Base-by-base conservation (phyloP, 139 green algal genomes). In the Tetratostichococcus sp. region DNA sequence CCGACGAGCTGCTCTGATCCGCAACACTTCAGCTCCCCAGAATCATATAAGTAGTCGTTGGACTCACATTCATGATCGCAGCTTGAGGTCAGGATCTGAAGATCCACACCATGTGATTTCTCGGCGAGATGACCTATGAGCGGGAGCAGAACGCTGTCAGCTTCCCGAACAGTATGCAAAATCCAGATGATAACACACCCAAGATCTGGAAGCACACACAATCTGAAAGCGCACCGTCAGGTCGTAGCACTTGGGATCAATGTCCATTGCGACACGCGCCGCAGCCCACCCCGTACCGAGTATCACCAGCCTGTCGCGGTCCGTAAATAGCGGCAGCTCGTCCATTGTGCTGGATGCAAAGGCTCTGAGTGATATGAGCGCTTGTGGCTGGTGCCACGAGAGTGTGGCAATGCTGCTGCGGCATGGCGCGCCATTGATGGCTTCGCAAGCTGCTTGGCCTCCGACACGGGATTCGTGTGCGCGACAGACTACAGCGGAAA, bases 271-370 rank as follows among this genome's bases (percentile, higher is more conserved):
- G 35, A 97, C 66, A 0, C 91, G 77, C 2, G 86, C 89, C 1
- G 80, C 91, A 0, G 79, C 92, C 92, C 92, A 97, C 4, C 92
- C 92, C 6, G 88, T 92, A 4, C 92, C 92, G 2, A 97, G 72
- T 0, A 97, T 67, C 0, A 97, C 92, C 22, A 97, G 73, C 17
- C 91, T 85, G 14, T 77, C 76, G 26, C 85, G 72, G 1, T 78
- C 75, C 0, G 81, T 83, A 33, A 30, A 43, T 1, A 85, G 30
- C 0, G 78, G 75, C 34, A 84, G 43, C 42, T 75, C 50, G 50
- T 62, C 50, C 17, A 62, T 26, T 5, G 50, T 62, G 50, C 17
- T 62, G 14, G n/a, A n/a, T n/a, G 14, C 19, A 26, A 28, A 62
- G 50, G 11, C 4, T 26, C 50, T 62, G 19, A 62, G 50, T 4